Conservation (phyloP, 2,329 filamentous ascomycete species). For the Bipolaris cookei region DNA sequence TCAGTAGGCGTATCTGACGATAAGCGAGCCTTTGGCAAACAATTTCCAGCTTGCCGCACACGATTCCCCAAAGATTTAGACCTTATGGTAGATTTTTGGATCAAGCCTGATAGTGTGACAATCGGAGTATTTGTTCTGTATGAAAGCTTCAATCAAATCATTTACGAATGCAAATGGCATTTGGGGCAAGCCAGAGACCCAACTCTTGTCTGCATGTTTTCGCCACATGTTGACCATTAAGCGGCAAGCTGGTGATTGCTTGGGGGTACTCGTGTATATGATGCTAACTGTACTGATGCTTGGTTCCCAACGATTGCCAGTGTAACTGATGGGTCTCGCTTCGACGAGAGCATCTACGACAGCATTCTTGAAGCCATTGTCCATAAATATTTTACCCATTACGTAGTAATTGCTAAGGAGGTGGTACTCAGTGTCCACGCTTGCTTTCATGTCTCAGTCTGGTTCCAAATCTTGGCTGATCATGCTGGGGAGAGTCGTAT, state of each 20-base stretch:
- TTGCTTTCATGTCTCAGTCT: background rate
- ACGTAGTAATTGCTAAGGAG: background rate
- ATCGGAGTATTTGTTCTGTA: no score
- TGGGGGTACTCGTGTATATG: background rate
- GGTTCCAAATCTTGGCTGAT: background rate
- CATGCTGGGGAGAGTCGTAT: background rate
- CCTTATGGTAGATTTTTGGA: no score
- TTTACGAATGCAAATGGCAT: background rate
- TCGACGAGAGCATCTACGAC: background rate
- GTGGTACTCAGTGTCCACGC: background rate
- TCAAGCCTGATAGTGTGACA: no score
- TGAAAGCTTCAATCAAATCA: no score
- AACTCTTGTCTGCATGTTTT: background rate
- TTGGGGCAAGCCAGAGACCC: background rate
- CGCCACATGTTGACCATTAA: background rate
- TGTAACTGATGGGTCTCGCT: background rate
- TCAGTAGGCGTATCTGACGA: no score
- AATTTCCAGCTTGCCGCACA: no score
- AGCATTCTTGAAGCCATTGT: background rate
- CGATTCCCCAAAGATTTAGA: no score
- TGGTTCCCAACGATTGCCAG: background rate
- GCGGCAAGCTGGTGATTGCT: background rate
- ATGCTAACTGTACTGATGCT: background rate
- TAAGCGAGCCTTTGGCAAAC: no score
- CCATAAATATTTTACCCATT: background rate